Evolutionary conservation across 305 asterid genomes (phyloP).

Genomic region (Solanum aculeatissimum): DNA sequence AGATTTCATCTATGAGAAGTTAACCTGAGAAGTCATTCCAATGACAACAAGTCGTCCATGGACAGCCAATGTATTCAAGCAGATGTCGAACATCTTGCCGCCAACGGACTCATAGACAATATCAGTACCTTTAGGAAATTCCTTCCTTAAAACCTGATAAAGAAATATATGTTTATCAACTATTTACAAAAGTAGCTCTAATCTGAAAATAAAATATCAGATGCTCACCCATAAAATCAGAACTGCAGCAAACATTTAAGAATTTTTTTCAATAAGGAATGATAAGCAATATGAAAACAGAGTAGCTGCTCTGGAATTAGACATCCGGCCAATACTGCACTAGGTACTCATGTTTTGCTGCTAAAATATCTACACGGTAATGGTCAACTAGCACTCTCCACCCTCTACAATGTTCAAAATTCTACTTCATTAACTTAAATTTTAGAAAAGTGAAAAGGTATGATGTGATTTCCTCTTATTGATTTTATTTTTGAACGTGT

Average conservation of each 20-base stretch:
- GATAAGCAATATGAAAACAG: not conserved
- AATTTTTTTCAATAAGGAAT: not conserved
- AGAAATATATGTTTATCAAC: not conserved
- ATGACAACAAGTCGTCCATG: constrained; percentile 87
- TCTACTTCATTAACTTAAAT: not conserved
- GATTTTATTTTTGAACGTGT: not conserved
- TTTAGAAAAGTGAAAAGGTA: too few relatives aligned
- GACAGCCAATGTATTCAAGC: constrained; percentile 78
- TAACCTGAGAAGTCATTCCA: constrained; percentile 98
- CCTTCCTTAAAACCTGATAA: constrained; percentile 63
- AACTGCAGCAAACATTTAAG: not conserved
- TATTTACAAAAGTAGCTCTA: not conserved
- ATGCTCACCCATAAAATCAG: not conserved
- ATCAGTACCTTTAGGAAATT: constrained; percentile 88
- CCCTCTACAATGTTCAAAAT: not conserved
- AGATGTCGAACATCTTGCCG: constrained; percentile 79
- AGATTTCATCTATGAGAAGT: not conserved
- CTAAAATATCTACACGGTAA: not conserved
- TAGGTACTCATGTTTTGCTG: not conserved
- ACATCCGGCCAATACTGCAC: not conserved
- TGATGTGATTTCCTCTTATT: not conserved
- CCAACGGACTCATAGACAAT: constrained; percentile 90
- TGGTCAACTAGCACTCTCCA: not conserved
- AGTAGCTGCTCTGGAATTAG: not conserved
- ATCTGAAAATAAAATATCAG: not conserved